These are phyloP conservation scores for Aegilops bicornis DNA, from an alignment of 176 grass and related monocot species.

Conservation along the genomic window DNA sequence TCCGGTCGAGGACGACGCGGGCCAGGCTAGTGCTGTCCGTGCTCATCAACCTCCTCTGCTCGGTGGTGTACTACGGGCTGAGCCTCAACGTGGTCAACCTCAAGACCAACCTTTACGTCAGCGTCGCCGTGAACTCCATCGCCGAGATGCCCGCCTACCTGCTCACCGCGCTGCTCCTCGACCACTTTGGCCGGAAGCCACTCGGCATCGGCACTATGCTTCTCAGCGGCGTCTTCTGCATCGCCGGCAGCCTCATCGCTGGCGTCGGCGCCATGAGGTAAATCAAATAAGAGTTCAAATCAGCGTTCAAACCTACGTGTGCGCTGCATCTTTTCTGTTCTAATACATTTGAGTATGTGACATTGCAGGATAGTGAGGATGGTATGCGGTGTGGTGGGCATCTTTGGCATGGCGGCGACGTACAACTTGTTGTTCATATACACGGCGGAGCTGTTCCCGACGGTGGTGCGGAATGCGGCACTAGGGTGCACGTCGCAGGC, in stretches of 20 bases:
- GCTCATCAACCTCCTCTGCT: constrained; percentile 32
- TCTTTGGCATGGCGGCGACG: constrained; percentile 91
- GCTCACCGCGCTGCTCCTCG: constrained; percentile 43
- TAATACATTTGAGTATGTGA: not conserved
- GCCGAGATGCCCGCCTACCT: constrained; percentile 56
- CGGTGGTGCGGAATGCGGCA: constrained; percentile 79
- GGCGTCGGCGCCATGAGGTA: constrained; percentile 45
- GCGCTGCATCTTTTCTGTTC: not conserved
- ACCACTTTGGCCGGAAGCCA: constrained; percentile 45
- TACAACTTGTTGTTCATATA: constrained; percentile 93
- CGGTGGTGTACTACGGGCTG: constrained; percentile 36
- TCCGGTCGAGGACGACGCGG: constrained; percentile 54
- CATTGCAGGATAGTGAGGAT: constrained; percentile 51
- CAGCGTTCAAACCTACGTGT: not conserved
- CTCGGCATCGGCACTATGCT: constrained; percentile 57
- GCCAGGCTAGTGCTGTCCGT: constrained; percentile 43
- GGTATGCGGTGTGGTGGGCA: constrained; percentile 72
- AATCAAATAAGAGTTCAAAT: not conserved
- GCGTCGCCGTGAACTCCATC: constrained; percentile 63
- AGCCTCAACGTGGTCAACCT: constrained; percentile 97
- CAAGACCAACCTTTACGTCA: constrained; percentile 83
- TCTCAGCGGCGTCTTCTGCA: constrained; percentile 73
- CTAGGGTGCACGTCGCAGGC: constrained; percentile 72
- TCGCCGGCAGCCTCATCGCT: constrained; percentile 43
- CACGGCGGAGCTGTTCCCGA: constrained; percentile 90